A percentile compares a stretch with the other conserved stretches of the same genome.
These are phyloP conservation scores for Xerophyta viscosa DNA, from an alignment of 106 monocot genomes.

Conservation along the genomic window DNA sequence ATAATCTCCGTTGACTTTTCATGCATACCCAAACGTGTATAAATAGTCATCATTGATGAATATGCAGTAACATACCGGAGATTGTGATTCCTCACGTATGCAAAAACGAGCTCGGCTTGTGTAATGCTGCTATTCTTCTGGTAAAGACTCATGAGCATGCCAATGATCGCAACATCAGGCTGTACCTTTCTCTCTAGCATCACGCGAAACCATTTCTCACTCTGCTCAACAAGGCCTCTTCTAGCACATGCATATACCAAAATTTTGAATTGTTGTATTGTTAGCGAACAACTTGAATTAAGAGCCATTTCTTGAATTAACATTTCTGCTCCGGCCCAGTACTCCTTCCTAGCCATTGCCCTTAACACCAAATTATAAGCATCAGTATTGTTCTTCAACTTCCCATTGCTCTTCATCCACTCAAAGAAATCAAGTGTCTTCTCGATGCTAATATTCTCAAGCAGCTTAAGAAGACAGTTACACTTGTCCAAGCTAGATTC, in stretches of 20 bases:
- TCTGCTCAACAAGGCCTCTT: conserved; percentile 40
- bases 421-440: conserved; percentile 56
- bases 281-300: conserved; percentile 41
- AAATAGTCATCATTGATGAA: conserved; percentile 82
- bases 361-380: conserved; percentile 69
- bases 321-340: conserved; percentile 49
- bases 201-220: conserved; percentile 57
- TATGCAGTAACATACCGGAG: conserved; percentile 49
- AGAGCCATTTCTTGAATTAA: conserved; percentile 67
- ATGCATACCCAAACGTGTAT: conserved; percentile 52
- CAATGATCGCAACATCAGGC: conserved; percentile 59
- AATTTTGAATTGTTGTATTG: conserved; percentile 47
- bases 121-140: conserved; percentile 47
- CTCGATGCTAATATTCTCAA: conserved; percentile 46
- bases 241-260: conserved; percentile 65
- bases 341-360: conserved; percentile 65
- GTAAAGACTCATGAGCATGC: conserved; percentile 90
- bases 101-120: conserved; percentile 72
- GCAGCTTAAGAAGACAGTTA: conserved; percentile 46
- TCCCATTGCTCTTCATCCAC: conserved; percentile 84
- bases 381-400: conserved; percentile 45
- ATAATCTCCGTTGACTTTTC: conserved; percentile 69
- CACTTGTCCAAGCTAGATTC: conserved; percentile 46
- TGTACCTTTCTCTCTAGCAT: conserved; percentile 61
- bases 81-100: conserved; percentile 50